These are phyloP conservation scores for Neurospora sublineolata DNA, from an alignment of 495 filamentous ascomycete genomes.

Conservation along the genomic window DNA sequence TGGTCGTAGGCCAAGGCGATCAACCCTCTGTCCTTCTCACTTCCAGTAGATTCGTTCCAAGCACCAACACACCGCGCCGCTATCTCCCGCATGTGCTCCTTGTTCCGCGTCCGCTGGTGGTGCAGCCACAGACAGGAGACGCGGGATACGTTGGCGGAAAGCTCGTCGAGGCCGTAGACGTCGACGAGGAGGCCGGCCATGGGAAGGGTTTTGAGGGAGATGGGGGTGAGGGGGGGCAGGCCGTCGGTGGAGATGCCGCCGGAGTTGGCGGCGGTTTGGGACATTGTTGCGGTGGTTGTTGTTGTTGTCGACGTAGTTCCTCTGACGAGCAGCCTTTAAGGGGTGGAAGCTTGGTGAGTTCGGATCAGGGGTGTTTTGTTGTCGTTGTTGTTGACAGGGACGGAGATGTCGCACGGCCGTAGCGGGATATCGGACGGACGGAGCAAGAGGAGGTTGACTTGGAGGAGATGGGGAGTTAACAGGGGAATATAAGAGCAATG, in stretches of 20 bases:
- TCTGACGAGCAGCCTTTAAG: background rate
- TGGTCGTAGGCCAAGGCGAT: constrained; percentile 81
- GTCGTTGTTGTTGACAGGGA: background rate
- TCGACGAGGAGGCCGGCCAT: constrained; percentile 69
- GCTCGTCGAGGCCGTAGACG: constrained; percentile 69
- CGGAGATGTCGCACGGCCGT: background rate
- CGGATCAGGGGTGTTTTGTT: background rate
- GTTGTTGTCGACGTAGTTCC: background rate
- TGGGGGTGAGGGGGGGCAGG: constrained; percentile 24
- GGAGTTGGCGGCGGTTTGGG: background rate
- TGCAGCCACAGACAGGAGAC: constrained; percentile 78
- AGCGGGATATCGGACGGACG: background rate
- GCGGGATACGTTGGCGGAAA: constrained; percentile 35
- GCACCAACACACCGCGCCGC: constrained; percentile 26
- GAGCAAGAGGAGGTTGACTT: background rate
- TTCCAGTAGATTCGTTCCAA: constrained; percentile 14
- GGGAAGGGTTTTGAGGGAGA: constrained; percentile 50
- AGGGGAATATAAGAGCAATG: background rate
- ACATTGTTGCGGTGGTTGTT: constrained; percentile 1
- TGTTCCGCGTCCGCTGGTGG: constrained; percentile 59
- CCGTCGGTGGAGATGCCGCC: background rate
- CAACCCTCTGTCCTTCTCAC: constrained; percentile 33
- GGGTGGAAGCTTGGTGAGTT: background rate
- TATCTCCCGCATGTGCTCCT: constrained; percentile 54
- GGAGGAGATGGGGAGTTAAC: background rate